Percentiles rank a stretch among this genome's conserved stretches.
Evolutionary conservation across 208 protist genomes (phyloP).

Genomic region (Leishmania aethiopica): DNA sequence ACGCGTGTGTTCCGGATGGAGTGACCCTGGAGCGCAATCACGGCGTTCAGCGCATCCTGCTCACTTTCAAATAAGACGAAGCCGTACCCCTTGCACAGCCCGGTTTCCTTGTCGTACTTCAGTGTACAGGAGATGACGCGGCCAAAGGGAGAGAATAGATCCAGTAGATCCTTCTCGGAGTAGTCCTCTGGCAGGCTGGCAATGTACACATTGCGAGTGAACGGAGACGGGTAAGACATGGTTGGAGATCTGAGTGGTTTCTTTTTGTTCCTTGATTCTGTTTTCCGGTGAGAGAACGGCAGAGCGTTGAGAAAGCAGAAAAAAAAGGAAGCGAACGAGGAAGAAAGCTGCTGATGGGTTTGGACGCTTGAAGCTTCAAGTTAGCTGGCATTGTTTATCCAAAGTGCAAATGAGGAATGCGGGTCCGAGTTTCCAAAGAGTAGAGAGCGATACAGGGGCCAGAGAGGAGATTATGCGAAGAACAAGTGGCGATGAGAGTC

Average conservation of each 20-base stretch:
- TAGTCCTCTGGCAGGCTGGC: slow-evolving; percentile 79
- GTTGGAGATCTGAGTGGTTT: not conserved
- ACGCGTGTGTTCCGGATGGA: slow-evolving; percentile 66
- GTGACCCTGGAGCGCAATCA: slow-evolving; percentile 69
- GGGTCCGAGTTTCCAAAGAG: not conserved
- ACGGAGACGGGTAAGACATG: slow-evolving; percentile 61
- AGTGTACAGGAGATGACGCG: slow-evolving; percentile 66
- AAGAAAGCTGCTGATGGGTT: not conserved
- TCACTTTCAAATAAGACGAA: slow-evolving; percentile 84
- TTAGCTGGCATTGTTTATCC: not conserved
- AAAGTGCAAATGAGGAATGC: not conserved
- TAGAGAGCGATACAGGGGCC: not conserved
- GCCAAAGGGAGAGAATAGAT: slow-evolving; percentile 75
- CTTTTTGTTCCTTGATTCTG: not conserved
- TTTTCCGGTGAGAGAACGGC: not conserved
- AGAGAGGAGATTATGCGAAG: not conserved
- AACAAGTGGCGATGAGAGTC: not conserved
- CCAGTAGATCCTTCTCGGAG: slow-evolving; percentile 67
- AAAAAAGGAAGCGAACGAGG: not conserved
- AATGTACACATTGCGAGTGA: slow-evolving; percentile 88
- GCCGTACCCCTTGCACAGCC: slow-evolving; percentile 82
- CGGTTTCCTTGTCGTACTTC: slow-evolving; percentile 67
- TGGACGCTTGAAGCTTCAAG: not conserved
- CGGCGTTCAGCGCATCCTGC: slow-evolving; percentile 56
- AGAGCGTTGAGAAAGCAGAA: not conserved